Evolutionary conservation across 2,329 filamentous ascomycete species (phyloP), one percentile per base, ranked within the genome.

Genomic region (Fusarium oxysporum): DNA sequence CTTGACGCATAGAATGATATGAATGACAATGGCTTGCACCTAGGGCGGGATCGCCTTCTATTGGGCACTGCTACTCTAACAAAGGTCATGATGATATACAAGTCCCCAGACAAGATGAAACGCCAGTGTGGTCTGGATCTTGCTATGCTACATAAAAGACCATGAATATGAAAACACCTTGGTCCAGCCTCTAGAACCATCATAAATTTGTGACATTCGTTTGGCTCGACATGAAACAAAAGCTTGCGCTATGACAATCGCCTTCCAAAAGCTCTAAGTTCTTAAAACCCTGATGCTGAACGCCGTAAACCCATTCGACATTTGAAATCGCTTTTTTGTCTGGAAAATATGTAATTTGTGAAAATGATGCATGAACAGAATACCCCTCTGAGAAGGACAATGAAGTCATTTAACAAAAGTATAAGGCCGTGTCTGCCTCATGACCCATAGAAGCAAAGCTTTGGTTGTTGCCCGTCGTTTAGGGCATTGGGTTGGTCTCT

Each of bases 401-500:
- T 21, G 13, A 28, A 30, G 33, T 53, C 23, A 37, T 32, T 12
- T 38, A 6, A 51, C 32, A 25, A 13, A 53, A 54, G 21, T 25
- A 38, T 13, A 33, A 35, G 21, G 25, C 25, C 25, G 38, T 69
- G 32, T 30, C 16, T 54, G 48, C 32, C 35, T 41, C 32, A 59
- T 58, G 41, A 28, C 28, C 30, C 14, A 41, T 37, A 17, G n/a
- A 55, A 43, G 41, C 11, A 38, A 47, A 43, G 23, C 23, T 30
- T 48, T 19, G 30, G 17, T 35, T 33, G 17, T 51, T 16, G n/a
- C 37, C 8, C 21, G 10, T 48, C 11, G n/a, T 62, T 66, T 78
- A 77, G 28, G 72, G 70, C 41, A 71, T 71, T 6, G 79, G 78
- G 14, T 68, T 64, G 13, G 77, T 80, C 19, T 79, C 75, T 28